Conservation (phyloP, 345 rosid genomes). For the Microcos paniculata region DNA sequence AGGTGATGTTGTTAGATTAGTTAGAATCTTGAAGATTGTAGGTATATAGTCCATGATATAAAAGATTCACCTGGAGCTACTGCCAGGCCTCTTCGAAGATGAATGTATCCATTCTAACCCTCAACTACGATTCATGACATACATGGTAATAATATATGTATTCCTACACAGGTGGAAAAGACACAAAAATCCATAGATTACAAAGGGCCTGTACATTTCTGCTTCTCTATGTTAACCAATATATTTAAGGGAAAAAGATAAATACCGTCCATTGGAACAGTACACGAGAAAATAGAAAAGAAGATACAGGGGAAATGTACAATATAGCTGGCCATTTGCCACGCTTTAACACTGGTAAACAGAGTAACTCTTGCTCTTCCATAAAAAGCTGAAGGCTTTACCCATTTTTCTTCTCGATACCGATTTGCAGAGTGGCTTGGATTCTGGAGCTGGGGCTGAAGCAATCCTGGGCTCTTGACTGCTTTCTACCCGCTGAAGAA, state of each 20-base stretch:
- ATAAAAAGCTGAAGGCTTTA: slow-evolving; percentile 70
- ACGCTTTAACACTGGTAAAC: slow-evolving; percentile 43
- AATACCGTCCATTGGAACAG: slow-evolving; percentile 24
- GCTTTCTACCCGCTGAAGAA: slow-evolving; percentile 30
- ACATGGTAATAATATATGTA: slow-evolving; percentile 11
- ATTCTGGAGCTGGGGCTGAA: slow-evolving; percentile 38
- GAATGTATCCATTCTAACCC: neutral
- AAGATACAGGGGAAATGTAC: slow-evolving; percentile 48
- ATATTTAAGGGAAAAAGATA: slow-evolving; percentile 12
- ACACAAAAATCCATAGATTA: slow-evolving; percentile 36
- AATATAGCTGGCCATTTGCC: slow-evolving; percentile 24
- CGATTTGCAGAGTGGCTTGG: slow-evolving; percentile 63
- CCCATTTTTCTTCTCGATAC: slow-evolving; percentile 68
- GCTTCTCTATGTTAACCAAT: slow-evolving; percentile 35
- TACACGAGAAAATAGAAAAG: slow-evolving; percentile 29
- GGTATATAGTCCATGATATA: neutral
- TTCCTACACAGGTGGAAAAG: slow-evolving; percentile 22
- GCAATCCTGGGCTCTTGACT: slow-evolving; percentile 32
- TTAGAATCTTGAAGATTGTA: neutral
- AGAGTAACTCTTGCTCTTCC: slow-evolving; percentile 93
- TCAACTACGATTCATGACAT: slow-evolving; percentile 1
- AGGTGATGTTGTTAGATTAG: neutral
- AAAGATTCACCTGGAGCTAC: neutral
- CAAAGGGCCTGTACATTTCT: slow-evolving; percentile 57
- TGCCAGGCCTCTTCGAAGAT: neutral